Evolutionary conservation across 2,329 filamentous ascomycete species (phyloP), one percentile per base, ranked within the genome.

Genomic region (Colletotrichum liaoningense): DNA sequence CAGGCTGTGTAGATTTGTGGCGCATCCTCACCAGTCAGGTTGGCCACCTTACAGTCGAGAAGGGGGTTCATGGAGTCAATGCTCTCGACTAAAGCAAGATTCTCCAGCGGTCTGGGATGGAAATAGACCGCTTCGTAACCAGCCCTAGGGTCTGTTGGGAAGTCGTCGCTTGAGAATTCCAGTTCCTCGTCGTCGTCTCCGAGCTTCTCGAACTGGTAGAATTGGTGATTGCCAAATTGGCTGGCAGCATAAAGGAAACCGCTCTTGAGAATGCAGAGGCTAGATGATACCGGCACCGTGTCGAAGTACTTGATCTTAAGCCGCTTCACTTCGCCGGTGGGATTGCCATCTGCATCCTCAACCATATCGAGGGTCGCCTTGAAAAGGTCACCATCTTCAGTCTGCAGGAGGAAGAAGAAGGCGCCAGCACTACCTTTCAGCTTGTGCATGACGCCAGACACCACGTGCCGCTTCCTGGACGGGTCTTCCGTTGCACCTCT

Each of bases 231-330:
- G 35, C 97, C 97, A 75, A 93, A 95, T 82, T 99, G 96, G 79
- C 94, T 94, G 8, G 95, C 95, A 66, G 96, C 93, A 79, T 97
- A 99, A 12, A 99, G 88, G 80, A 98, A 99, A 33, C 97, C 97
- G 76, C 95, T 98, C 84, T 98, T 98, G 77, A 99, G 84, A 77
- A 99, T 98, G 81, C 95, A 95, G 57, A 99, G 89, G 79, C 91
- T 97, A 0, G 94, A 92, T 0, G 95, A 95, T 49, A 97, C 88
- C 0, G 97, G 96, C 4, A 98, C 93, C 0, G 97, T 99, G 79
- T 99, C 97, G 78, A 98, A 99, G 83, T 98, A 99, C 82, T 98
- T 98, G 84, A 99, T 94, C 82, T 95, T 97, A 71, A 99, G 86
- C 72, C 92, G 89, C 78, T 90, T 90, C 2, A 98, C 95, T 79